phyloP scores from a whole-genome alignment of 169 alveolate genomes.

The Plasmodium vivax region DNA sequence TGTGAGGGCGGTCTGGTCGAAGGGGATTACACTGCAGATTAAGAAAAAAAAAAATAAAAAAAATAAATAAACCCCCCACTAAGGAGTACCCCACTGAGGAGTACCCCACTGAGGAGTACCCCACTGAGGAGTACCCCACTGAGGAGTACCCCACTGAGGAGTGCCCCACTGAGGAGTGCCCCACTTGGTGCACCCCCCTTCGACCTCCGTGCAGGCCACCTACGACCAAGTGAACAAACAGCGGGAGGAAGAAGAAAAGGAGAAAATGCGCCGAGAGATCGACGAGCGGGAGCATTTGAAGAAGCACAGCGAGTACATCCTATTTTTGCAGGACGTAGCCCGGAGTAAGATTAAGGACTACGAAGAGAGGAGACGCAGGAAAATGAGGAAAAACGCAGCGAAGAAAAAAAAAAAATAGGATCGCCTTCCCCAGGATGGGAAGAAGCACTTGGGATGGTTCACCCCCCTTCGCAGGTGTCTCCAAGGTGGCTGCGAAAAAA shows the following conservation, averaged over 20 bases:
- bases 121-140: neutral
- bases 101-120: neutral
- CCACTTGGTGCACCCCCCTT: neutral
- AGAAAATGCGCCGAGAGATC: slow-evolving; percentile 35
- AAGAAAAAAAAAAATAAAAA: neutral
- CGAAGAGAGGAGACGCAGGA: slow-evolving; percentile 30
- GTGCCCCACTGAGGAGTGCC: neutral
- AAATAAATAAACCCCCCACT: neutral
- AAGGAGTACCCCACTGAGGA: neutral
- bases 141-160: neutral
- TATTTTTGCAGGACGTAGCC: slow-evolving; percentile 58
- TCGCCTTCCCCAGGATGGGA: neutral
- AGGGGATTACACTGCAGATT: neutral
- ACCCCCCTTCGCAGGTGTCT: neutral
- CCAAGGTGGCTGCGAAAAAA: neutral
- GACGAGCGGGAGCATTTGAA: slow-evolving; percentile 30
- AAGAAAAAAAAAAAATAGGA: slow-evolving; percentile 12
- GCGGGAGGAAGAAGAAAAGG: slow-evolving; percentile 37
- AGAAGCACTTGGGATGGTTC: neutral
- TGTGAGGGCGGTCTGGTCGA: neutral
- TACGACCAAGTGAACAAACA: slow-evolving; percentile 38
- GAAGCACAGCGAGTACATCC: slow-evolving; percentile 16
- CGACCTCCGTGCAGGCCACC: neutral
- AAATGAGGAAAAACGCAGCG: neutral
- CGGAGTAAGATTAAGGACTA: slow-evolving; percentile 47